Conservation (phyloP, 139 green algal species). For the Yamagishiella unicocca region DNA sequence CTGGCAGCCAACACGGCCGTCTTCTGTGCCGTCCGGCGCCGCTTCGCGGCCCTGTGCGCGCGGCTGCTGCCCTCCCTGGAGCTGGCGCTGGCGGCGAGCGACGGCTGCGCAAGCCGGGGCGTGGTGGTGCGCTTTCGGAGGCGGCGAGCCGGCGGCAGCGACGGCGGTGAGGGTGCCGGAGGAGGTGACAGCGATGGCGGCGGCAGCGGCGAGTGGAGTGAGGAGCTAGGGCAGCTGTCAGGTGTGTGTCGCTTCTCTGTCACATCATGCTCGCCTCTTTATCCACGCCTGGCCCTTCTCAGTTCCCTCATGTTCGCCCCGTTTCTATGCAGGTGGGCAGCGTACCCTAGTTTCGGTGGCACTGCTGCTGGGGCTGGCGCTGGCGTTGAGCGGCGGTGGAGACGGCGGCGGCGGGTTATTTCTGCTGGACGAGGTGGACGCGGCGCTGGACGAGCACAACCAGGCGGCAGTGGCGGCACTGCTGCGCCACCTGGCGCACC, state of each 20-base stretch:
- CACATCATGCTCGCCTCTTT: too few species aligned
- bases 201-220: constrained; percentile 16
- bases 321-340: constrained; percentile 51
- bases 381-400: not conserved
- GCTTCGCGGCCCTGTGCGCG: constrained; percentile 44
- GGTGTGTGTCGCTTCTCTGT: too few species aligned
- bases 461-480: constrained; percentile 52
- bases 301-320: not conserved
- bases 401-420: constrained; percentile 47
- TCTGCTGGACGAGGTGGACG: constrained; percentile 74
- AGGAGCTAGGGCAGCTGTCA: constrained; percentile 63
- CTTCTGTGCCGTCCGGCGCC: constrained; percentile 35
- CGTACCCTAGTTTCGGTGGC: constrained; percentile 73
- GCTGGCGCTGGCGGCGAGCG: not conserved
- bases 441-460: constrained; percentile 76
- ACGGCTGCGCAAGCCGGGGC: constrained; percentile 7
- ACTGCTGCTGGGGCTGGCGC: constrained; percentile 64
- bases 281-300: not conserved
- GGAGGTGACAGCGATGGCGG: not conserved
- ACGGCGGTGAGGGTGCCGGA: not conserved
- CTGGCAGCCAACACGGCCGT: constrained; percentile 46
- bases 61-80: constrained; percentile 55
- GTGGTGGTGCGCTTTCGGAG: constrained; percentile 36
- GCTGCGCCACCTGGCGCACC: constrained; percentile 34
- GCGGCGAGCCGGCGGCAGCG: not conserved